Percentiles rank a stretch among this genome's conserved stretches.
phyloP scores from a whole-genome alignment of 2,329 filamentous ascomycete species.

The Colletotrichum australisinense region DNA sequence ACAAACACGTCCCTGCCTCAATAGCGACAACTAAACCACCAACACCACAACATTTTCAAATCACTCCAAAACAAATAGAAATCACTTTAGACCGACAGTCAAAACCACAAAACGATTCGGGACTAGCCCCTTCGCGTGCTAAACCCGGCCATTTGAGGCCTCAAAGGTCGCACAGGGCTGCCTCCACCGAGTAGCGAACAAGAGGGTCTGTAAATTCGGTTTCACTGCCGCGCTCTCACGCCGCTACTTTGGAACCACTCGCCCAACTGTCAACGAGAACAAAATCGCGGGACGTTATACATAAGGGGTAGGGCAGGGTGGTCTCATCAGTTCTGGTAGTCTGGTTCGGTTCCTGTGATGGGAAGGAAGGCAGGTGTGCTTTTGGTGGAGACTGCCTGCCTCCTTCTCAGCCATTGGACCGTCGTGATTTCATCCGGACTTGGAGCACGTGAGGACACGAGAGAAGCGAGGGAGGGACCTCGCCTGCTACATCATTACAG shows the following conservation, averaged over 20 bases:
- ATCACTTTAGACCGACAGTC: neutral
- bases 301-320: neutral
- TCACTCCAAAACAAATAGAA: neutral
- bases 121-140: neutral
- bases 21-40: neutral
- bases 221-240: slow-evolving; percentile 4
- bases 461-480: neutral
- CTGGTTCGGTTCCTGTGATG: neutral
- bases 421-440: neutral
- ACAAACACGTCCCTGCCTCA: neutral
- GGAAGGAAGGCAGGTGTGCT: neutral
- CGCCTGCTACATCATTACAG: neutral
- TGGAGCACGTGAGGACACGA: neutral
- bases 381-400: neutral
- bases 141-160: neutral
- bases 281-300: neutral
- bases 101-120: neutral
- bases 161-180: neutral
- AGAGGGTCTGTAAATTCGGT: neutral
- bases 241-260: slow-evolving; percentile 3
- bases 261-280: slow-evolving; percentile 4
- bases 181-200: neutral
- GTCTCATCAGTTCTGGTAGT: neutral
- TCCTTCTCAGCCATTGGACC: too few species aligned
- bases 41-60: neutral